Percentiles rank a stretch among this genome's conserved stretches.
These are phyloP conservation scores for Candida sithepensis DNA, from an alignment of 805 yeast genomes.

Conservation along the genomic window DNA sequence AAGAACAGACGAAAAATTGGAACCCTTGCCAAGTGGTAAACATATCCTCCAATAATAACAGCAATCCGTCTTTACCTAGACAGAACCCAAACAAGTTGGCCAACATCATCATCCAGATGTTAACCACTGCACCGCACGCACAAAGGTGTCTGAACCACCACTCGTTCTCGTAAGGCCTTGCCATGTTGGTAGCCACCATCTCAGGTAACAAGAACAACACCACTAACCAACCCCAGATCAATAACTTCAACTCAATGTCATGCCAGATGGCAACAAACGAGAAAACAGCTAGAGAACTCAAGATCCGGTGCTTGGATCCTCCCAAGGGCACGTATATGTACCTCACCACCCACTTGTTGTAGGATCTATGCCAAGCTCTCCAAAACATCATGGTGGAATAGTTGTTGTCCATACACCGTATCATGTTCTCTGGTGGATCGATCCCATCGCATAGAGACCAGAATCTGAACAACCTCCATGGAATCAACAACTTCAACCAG, in stretches of 20 bases:
- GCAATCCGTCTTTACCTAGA: constrained; percentile 82
- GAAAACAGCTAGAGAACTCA: constrained; percentile 81
- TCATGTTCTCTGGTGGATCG: constrained; percentile 97
- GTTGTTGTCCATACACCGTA: constrained; percentile 91
- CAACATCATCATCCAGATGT: constrained; percentile 97
- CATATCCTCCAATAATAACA: constrained; percentile 61
- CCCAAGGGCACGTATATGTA: constrained; percentile 92
- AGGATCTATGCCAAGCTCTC: constrained; percentile 98
- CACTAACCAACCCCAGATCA: constrained; percentile 95
- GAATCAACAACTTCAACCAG: constrained; percentile 89
- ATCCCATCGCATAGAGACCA: constrained; percentile 93
- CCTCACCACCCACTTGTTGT: constrained; percentile 82
- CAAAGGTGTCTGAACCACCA: constrained; percentile 81
- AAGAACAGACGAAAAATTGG: constrained; percentile 56
- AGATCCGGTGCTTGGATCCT: constrained; percentile 65
- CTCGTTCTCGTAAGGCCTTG: constrained; percentile 29
- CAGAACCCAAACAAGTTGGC: constrained; percentile 96
- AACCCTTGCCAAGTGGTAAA: constrained; percentile 69
- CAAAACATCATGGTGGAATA: constrained; percentile 93
- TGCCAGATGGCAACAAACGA: constrained; percentile 98
- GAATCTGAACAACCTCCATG: constrained; percentile 92
- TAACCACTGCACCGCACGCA: constrained; percentile 82
- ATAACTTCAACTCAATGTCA: constrained; percentile 81
- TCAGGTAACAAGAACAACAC: constrained; percentile 89
- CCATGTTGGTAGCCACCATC: constrained; percentile 51